Percentiles rank a stretch among this genome's conserved stretches.
These are phyloP conservation scores for Carex arenaria DNA, from an alignment of 202 grass and related monocot species.

Conservation along the genomic window DNA sequence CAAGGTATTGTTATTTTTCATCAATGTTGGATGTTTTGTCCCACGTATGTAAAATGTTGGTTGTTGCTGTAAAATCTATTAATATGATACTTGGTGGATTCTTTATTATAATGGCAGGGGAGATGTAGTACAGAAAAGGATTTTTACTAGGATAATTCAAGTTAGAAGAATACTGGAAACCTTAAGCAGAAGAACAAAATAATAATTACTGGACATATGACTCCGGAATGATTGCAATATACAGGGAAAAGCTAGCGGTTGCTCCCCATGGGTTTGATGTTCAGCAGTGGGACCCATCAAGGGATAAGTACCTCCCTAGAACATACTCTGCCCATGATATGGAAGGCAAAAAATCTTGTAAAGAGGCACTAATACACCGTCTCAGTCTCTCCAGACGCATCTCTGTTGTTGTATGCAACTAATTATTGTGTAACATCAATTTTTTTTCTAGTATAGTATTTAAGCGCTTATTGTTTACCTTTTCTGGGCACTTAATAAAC, in stretches of 20 bases:
- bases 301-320: slow-evolving; percentile 43
- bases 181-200: not conserved
- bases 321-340: slow-evolving; percentile 44
- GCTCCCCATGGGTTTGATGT: slow-evolving; percentile 43
- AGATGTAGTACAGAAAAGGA: not conserved
- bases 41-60: not conserved
- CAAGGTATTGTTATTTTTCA: not conserved
- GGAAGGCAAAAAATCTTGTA: slow-evolving; percentile 47
- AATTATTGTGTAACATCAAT: not conserved
- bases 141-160: not conserved
- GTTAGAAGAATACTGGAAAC: not conserved
- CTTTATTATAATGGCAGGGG: not conserved
- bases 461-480: not conserved
- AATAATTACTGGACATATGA: not conserved
- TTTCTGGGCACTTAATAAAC: not conserved
- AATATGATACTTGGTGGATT: not conserved
- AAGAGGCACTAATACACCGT: slow-evolving; percentile 34
- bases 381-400: slow-evolving; percentile 20
- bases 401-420: slow-evolving; percentile 34
- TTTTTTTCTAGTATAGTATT: not conserved
- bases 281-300: slow-evolving; percentile 48
- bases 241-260: slow-evolving; percentile 44
- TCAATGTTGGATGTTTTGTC: not conserved
- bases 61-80: not conserved
- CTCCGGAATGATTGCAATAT: not conserved